Base-by-base conservation (phyloP, 2,329 filamentous ascomycete species). In the Aspergillus latus region DNA sequence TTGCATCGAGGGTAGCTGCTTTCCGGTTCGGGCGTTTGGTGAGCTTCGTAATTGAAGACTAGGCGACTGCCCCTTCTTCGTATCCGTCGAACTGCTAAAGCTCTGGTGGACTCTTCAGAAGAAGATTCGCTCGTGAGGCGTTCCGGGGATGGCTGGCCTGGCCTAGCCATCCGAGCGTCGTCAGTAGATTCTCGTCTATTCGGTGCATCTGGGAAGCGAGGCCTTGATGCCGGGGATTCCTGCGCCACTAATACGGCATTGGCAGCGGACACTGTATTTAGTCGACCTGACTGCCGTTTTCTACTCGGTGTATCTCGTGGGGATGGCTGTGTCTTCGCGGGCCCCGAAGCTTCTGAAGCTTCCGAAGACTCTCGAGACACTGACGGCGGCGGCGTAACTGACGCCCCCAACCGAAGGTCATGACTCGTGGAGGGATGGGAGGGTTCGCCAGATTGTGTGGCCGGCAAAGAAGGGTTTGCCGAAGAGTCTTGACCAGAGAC, bases 1-100 rank as follows among this genome's bases (percentile, higher is more conserved):
- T 60, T 55, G 49, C 68, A 63, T 52, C 61, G 48, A 39, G 49
- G 47, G 57, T 30, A 50, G 26, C 6, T 9, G 16, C 29, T 47
- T 29, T 30, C 13, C 13, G 34, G 30, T n/a, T 46, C 49, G 3
- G 40, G 32, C 21, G 16, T 48, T 15, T 49, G 37, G 2, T 50
- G 45, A 30, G 16, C 40, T 7, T 11, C 4, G 49, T 36, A 40
- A 29, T 10, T 26, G 16, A 30, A 15, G 32, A n/a, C 30, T 15
- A 47, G 26, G 21, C 34, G 37, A 30, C 40, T 21, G 10, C n/a
- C 9, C 26, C 42, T 8, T 40, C 45, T 32, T 28, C 29, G 45
- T 13, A 15, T 36, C n/a, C 30, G 30, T 15, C 43, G 26, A 21
- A 4, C 30, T 6, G 3, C 13, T 9, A 29, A 11, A 16, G 34